phyloP scores from a whole-genome alignment of 139 green algal genomes.

The Chlorella sp. region DNA sequence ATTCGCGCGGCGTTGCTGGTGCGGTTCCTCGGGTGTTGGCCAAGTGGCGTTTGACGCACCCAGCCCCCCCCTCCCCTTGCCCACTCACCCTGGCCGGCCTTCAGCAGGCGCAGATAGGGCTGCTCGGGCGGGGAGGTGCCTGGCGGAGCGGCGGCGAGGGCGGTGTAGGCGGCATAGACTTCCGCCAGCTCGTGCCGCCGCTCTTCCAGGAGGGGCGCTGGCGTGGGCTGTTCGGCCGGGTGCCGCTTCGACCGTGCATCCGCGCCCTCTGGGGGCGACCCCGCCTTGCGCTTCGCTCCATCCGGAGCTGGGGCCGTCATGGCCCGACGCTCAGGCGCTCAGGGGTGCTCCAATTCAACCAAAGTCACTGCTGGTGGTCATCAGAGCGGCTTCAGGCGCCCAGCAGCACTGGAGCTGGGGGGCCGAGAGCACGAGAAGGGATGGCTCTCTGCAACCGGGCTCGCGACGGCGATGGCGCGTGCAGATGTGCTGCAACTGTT shows the following conservation, averaged over 20 bases:
- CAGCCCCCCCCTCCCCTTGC: no score
- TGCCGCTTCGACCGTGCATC: slow-evolving; percentile 9
- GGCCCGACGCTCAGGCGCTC: no score
- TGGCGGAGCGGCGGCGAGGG: background rate
- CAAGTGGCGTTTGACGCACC: no score
- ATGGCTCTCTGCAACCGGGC: no score
- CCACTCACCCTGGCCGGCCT: slow-evolving; percentile 23
- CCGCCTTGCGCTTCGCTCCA: slow-evolving; percentile 18
- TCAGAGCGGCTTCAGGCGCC: background rate
- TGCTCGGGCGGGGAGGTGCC: background rate
- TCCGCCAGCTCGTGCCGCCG: slow-evolving; percentile 14
- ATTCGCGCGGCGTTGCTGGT: no score
- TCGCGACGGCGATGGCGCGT: no score
- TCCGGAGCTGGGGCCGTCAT: background rate
- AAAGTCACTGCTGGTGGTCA: background rate
- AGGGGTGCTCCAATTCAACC: background rate
- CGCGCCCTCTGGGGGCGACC: background rate
- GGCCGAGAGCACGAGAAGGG: no score
- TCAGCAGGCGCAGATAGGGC: slow-evolving; percentile 22
- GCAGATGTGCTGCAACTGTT: no score
- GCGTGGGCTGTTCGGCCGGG: background rate
- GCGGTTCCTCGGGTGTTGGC: no score
- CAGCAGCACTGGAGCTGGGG: no score
- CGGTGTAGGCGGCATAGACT: slow-evolving; percentile 38
- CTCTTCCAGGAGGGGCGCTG: background rate